Evolutionary conservation across 345 rosid species (phyloP), one percentile per base, ranked within the genome.

Genomic region (Ailanthus altissimus): DNA sequence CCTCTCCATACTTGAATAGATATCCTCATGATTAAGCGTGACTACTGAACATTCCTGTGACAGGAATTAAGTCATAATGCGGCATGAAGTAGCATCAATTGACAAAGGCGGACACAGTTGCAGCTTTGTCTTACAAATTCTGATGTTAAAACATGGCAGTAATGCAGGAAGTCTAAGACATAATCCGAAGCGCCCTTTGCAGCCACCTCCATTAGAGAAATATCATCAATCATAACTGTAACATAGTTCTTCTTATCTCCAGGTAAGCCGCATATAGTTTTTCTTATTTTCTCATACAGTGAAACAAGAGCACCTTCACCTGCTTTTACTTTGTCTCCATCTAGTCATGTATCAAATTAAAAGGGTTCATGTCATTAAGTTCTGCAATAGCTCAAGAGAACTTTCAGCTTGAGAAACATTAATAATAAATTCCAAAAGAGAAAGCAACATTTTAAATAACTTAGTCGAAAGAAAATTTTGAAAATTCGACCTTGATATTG

Each of bases 151-250:
- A 97, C 80, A 83, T 84, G 88, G 80, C 97, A 96, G 72, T 96
- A 92, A 73, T 89, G 99, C 74, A 96, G 74, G 85, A 96, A 92
- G 88, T 91, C 87, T 68, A 93, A 77, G 68, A 93, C 89, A 63
- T 81, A 82, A 71, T 88, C 89, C 21, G 88, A 88, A 70, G 84
- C 89, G 40, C 96, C 89, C 60, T 86, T 82, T 59, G 87, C 89
- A 74, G 94, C 89, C 73, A 92, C 91, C 93, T 90, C 99, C 86
- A 90, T 81, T 14, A 92, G 90, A 77, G 97, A 90, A 73, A 92
- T 78, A 70, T 96, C 98, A 86, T 96, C 99, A 57, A 93, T 87
- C 93, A 96, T 87, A 64, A 96, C 77, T 10, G 94, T 91, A 61
- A 87, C 83, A 43, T 74, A 57, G 47, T 83, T 84, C 78, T 83